phyloP scores from a whole-genome alignment of 768 basidiomycete species.

The Suillus subaureus region DNA sequence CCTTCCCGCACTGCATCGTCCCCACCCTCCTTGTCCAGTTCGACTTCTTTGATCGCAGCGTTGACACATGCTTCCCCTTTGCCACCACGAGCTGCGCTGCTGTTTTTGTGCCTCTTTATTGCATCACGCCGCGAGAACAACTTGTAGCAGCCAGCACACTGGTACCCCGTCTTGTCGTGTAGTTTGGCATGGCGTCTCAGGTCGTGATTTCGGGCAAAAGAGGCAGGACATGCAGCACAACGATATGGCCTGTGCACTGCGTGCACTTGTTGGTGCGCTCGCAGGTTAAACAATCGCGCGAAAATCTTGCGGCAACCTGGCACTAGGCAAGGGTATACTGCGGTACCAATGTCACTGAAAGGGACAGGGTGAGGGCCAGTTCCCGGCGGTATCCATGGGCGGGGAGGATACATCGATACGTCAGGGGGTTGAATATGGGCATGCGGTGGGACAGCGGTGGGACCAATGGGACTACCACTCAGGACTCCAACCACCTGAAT shows the following conservation, averaged over 20 bases:
- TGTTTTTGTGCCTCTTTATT: conserved; percentile 76
- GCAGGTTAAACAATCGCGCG: conserved; percentile 66
- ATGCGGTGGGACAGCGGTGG: conserved; percentile 37
- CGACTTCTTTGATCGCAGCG: conserved; percentile 65
- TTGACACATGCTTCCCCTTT: conserved; percentile 54
- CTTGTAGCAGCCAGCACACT: conserved; percentile 73
- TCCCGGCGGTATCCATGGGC: conserved; percentile 31
- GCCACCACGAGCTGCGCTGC: conserved; percentile 51
- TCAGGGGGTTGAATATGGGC: conserved; percentile 26
- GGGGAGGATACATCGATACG: conserved; percentile 38
- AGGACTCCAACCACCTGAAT: conserved; percentile 83
- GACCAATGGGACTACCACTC: conserved; percentile 70
- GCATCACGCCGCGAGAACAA: conserved; percentile 79
- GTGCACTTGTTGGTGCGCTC: conserved; percentile 71
- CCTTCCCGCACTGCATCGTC: conserved; percentile 51
- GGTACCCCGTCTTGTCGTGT: conserved; percentile 74
- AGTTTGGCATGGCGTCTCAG: conserved; percentile 75
- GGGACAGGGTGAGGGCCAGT: conserved; percentile 26
- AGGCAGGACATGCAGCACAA: conserved; percentile 67
- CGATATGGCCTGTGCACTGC: conserved; percentile 65
- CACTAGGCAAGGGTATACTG: conserved; percentile 79
- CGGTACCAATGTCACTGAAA: conserved; percentile 61
- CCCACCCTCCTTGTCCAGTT: conserved; percentile 42
- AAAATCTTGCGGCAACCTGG: conserved; percentile 69
- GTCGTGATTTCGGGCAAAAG: conserved; percentile 79